Evolutionary conservation across 2,329 filamentous ascomycete species (phyloP), one percentile per base, ranked within the genome.

Genomic region (Ophiocordyceps robertsii): DNA sequence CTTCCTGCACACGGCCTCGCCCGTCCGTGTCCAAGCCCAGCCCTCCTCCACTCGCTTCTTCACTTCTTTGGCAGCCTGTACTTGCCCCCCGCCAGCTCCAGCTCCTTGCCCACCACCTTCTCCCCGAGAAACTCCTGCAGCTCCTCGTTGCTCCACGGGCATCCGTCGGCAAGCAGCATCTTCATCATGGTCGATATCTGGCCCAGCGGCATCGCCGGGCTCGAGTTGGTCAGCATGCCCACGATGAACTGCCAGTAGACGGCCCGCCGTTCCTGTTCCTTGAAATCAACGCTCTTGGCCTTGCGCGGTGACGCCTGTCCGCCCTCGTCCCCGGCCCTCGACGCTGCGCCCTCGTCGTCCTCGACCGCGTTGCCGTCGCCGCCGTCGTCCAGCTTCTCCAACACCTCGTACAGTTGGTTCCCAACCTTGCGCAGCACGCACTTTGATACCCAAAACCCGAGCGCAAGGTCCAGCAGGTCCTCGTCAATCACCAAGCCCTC

Each of bases 171-270:
- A 41, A 95, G 79, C 45, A 90, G 74, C 73, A 96, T 90, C 63
- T 86, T 87, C 71, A 98, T 73, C 86, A 96, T 95, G 82, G 89
- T 94, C 9, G 80, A 73, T 49, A 98, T 93, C 57, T 88, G 77
- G 43, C 71, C 71, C 45, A 89, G 66, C 40, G 84, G 81, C 84
- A 95, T 92, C 27, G 82, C 64, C 16, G 73, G 77, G 16, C 82
- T 82, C 52, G 87, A 83, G 60, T 95, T 95, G 47, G 87, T 95
- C 62, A 98, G 67, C 92, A 98, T 96, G 41, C 86, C 87, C 44
- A 88, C 70, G 45, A 98, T 88, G 58, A 95, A 96, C 54, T 89
- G 83, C 77, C 84, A 87, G 62, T 95, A 95, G 33, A 95, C 73
- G 37, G 65, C 62, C 30, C 70, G 68, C 45, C 69, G 68, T 51